These are phyloP conservation scores for Hygrophoropsis aurantiaca DNA, from an alignment of 768 basidiomycete genomes.

Conservation along the genomic window DNA sequence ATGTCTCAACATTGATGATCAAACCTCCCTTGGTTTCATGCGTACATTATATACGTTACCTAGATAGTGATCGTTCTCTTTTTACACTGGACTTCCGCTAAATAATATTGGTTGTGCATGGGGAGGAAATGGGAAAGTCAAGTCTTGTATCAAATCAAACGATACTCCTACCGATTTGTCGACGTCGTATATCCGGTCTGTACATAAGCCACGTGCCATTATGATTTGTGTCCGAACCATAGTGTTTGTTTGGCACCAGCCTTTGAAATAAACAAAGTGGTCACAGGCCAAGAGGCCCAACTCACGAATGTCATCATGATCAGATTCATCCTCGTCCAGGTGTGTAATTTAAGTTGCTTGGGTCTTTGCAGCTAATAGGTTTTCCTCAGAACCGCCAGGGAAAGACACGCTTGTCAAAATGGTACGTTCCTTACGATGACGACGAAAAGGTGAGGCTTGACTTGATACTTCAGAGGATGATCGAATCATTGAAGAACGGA, in stretches of 20 bases:
- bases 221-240: neutral
- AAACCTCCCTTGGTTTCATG: neutral
- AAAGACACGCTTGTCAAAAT: constrained; percentile 95
- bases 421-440: constrained; percentile 99
- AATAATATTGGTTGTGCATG: no score
- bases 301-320: constrained; percentile 61
- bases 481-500: neutral
- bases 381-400: constrained; percentile 91
- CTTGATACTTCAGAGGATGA: neutral
- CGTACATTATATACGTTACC: neutral
- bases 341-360: constrained; percentile 27
- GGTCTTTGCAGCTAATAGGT: constrained; percentile 5
- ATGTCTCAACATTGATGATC: constrained; percentile 52
- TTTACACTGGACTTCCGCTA: neutral
- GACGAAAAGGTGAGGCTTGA: constrained; percentile 97
- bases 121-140: no score
- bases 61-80: neutral
- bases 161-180: no score
- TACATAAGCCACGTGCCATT: no score
- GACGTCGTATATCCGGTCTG: no score
- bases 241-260: constrained; percentile 12
- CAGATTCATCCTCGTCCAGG: constrained; percentile 96
- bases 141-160: no score
- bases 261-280: constrained; percentile 8
- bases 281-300: neutral